Conservation (phyloP, 169 alveolate species). For the Theileria annulata region DNA sequence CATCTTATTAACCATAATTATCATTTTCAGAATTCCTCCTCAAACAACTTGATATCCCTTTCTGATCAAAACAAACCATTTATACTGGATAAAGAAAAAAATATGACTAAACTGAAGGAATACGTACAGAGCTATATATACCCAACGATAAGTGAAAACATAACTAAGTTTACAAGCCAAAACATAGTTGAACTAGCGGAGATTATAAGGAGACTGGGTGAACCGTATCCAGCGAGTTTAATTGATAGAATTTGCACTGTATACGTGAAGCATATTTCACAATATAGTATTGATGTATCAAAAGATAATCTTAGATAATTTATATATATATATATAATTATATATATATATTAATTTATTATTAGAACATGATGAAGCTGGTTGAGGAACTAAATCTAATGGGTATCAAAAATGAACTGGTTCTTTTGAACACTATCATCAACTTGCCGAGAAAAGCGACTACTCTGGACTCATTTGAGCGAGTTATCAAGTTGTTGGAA, state of each 20-base stretch:
- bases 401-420: slow-evolving; percentile 18
- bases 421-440: slow-evolving; percentile 14
- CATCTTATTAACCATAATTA: background rate
- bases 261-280: slow-evolving; percentile 26
- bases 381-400: slow-evolving; percentile 18
- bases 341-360: background rate
- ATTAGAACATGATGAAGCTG: slow-evolving; percentile 27
- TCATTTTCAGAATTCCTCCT: background rate
- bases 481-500: slow-evolving; percentile 14
- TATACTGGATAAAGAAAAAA: background rate
- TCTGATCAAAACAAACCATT: background rate
- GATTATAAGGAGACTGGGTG: slow-evolving; percentile 14
- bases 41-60: background rate
- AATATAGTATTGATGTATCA: slow-evolving; percentile 16
- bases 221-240: slow-evolving; percentile 18
- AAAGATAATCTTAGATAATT: background rate
- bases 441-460: slow-evolving; percentile 34
- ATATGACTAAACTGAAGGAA: slow-evolving; percentile 1
- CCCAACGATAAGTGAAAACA: background rate
- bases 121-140: slow-evolving; percentile 1
- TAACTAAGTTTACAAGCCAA: slow-evolving; percentile 13
- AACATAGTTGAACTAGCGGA: slow-evolving; percentile 13
- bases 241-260: background rate
- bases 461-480: slow-evolving; percentile 40
- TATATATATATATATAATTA: background rate